phyloP scores from a whole-genome alignment of 2,329 filamentous ascomycete species.

The Cadophora malorum region DNA sequence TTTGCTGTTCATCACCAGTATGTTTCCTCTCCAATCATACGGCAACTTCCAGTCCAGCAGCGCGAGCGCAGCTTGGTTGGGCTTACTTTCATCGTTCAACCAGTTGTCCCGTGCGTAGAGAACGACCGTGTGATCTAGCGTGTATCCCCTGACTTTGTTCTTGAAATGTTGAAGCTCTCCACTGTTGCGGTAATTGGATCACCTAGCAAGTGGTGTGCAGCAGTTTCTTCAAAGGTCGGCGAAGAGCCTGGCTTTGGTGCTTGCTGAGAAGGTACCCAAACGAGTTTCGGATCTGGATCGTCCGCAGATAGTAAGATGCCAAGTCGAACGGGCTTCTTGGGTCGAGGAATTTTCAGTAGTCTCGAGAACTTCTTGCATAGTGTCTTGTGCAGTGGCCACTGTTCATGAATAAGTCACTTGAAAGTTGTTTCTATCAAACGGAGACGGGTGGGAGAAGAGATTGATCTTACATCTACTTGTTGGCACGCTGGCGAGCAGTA shows the following conservation, averaged over 20 bases:
- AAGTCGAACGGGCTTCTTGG: not conserved
- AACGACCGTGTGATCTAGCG: constrained; percentile 21
- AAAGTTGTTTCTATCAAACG: not conserved
- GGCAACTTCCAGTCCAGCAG: constrained; percentile 20
- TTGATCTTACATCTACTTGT: constrained; percentile 3
- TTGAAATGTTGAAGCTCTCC: constrained; percentile 22
- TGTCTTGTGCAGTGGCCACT: constrained; percentile 21
- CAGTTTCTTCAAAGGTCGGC: not conserved
- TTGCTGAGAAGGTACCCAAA: constrained; percentile 16
- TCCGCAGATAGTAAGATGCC: constrained; percentile 20
- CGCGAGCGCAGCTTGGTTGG: constrained; percentile 22
- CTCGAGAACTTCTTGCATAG: constrained; percentile 16
- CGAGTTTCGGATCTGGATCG: constrained; percentile 14
- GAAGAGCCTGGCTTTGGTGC: not conserved
- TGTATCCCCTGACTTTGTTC: constrained; percentile 21
- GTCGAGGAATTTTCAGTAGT: constrained; percentile 1
- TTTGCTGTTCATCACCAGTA: constrained; percentile 18
- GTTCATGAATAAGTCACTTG: not conserved
- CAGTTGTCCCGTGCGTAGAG: constrained; percentile 16
- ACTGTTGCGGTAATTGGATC: constrained; percentile 6
- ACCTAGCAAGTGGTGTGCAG: constrained; percentile 8
- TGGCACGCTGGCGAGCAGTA: constrained; percentile 22
- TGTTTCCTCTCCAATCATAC: constrained; percentile 23
- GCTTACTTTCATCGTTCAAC: constrained; percentile 22
- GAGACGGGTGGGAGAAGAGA: not conserved